Percentiles rank a stretch among this genome's conserved stretches.
Evolutionary conservation across 2,329 filamentous ascomycete species (phyloP).

Genomic region (Diaporthe amygdali): DNA sequence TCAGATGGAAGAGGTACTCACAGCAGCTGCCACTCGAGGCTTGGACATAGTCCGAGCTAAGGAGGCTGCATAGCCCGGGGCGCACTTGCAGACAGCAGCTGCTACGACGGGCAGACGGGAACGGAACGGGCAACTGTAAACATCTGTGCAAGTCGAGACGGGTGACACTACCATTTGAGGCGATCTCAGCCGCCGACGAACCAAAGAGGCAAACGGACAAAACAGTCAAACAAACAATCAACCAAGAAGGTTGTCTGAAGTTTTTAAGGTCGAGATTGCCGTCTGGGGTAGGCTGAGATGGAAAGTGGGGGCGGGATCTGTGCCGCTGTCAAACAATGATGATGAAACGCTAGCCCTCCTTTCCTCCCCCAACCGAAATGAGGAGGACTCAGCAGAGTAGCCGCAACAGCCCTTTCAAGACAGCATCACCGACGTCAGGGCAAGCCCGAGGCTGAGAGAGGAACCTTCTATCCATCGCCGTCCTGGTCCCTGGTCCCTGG

Average conservation of each 20-base stretch:
- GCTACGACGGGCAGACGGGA: not conserved
- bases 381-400: constrained; percentile 11
- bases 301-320: constrained; percentile 13
- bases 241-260: not conserved
- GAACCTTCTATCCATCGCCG: not conserved
- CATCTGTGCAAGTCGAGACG: not conserved
- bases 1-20: constrained; percentile 1
- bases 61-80: not conserved
- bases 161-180: not conserved
- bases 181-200: not conserved
- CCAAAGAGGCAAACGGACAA: not conserved
- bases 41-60: not conserved
- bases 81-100: not conserved
- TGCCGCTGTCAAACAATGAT: constrained; percentile 24
- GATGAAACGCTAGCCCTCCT: constrained; percentile 24
- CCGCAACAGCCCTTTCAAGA: constrained; percentile 17
- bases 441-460: constrained; percentile 20
- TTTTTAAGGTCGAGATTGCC: not conserved
- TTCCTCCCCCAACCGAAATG: constrained; percentile 7
- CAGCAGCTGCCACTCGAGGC: not conserved
- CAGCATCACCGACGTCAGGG: constrained; percentile 24
- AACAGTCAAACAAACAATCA: not conserved
- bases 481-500: not conserved
- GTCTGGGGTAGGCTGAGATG: constrained; percentile 18
- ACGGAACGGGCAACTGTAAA: not conserved